Conservation (phyloP, 1,284 basidiomycete genomes). For the Ceratobasidium theobromae region DNA sequence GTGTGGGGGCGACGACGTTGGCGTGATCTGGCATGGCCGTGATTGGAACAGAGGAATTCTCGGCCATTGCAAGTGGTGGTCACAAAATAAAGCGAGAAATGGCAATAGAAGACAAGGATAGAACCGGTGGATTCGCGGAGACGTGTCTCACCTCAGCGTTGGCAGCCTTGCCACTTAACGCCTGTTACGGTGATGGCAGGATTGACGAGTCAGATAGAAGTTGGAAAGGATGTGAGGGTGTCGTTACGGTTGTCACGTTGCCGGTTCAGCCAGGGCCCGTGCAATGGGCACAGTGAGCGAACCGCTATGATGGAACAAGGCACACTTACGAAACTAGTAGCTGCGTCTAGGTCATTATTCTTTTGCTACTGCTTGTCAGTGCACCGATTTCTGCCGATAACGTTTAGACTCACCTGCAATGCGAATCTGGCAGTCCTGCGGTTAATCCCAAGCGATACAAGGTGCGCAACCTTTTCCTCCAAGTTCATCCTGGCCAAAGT, state of each 20-base stretch:
- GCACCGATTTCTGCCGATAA: background rate
- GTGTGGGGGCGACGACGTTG: conserved; percentile 5
- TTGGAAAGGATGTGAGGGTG: background rate
- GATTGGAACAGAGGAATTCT: background rate
- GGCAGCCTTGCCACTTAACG: conserved; percentile 28
- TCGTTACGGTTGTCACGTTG: conserved; percentile 29
- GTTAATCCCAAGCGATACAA: conserved; percentile 2
- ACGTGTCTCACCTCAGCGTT: conserved; percentile 22
- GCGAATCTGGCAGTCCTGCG: conserved; percentile 17
- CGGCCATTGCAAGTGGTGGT: conserved; percentile 13
- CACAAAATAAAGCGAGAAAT: background rate
- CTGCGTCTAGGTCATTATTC: conserved; percentile 7
- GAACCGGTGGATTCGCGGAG: background rate
- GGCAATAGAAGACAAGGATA: background rate
- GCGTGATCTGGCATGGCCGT: conserved; percentile 3
- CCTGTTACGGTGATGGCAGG: conserved; percentile 6
- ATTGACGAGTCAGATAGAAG: conserved; percentile 16
- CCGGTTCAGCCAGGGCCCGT: conserved; percentile 4
- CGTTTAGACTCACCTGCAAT: background rate
- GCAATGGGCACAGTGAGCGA: background rate
- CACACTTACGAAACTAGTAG: conserved; percentile 21
- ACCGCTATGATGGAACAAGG: background rate
- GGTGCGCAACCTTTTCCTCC: conserved; percentile 2
- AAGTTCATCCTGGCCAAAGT: background rate
- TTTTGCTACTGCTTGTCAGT: conserved; percentile 13